Evolutionary conservation across 768 basidiomycete species (phyloP).

Genomic region (Calocera viscosa): DNA sequence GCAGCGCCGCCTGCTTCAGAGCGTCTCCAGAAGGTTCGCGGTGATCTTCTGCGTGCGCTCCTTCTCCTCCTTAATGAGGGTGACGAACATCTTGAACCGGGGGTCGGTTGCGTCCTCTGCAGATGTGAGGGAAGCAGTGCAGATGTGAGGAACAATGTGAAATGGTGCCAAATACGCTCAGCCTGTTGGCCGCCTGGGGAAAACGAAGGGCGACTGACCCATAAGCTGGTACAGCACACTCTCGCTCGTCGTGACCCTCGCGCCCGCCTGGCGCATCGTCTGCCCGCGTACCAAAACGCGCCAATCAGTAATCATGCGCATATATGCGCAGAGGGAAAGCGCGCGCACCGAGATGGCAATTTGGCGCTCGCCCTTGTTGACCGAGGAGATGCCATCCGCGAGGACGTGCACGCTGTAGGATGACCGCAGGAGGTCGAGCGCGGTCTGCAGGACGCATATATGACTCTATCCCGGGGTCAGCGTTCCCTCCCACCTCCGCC

Average conservation of each 20-base stretch:
- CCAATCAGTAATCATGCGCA: neutral
- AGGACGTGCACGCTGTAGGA: constrained; percentile 52
- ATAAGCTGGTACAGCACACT: constrained; percentile 67
- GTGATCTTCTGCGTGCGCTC: constrained; percentile 35
- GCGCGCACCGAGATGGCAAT: constrained; percentile 57
- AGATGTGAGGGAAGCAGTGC: too few relatives aligned
- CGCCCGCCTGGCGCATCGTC: constrained; percentile 38
- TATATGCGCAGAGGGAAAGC: constrained; percentile 19
- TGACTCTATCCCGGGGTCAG: constrained; percentile 45
- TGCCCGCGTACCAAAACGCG: constrained; percentile 6
- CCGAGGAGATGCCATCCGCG: constrained; percentile 75
- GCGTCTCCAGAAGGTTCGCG: neutral
- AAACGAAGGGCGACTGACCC: constrained; percentile 30
- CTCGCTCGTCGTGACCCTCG: constrained; percentile 67
- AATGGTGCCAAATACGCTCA: too few relatives aligned
- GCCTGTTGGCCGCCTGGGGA: constrained; percentile 12
- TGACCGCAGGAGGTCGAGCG: constrained; percentile 47
- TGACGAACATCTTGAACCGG: constrained; percentile 59
- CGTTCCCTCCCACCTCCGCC: neutral
- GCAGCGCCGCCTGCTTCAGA: neutral
- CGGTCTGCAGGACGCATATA: constrained; percentile 78
- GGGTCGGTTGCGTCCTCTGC: constrained; percentile 48
- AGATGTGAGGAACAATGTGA: too few relatives aligned
- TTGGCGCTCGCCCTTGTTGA: constrained; percentile 66
- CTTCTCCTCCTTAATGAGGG: constrained; percentile 66